Evolutionary conservation across 2,329 filamentous ascomycete genomes (phyloP), one percentile per base, ranked within the genome.

Genomic region (Alternaria triticimaculans): DNA sequence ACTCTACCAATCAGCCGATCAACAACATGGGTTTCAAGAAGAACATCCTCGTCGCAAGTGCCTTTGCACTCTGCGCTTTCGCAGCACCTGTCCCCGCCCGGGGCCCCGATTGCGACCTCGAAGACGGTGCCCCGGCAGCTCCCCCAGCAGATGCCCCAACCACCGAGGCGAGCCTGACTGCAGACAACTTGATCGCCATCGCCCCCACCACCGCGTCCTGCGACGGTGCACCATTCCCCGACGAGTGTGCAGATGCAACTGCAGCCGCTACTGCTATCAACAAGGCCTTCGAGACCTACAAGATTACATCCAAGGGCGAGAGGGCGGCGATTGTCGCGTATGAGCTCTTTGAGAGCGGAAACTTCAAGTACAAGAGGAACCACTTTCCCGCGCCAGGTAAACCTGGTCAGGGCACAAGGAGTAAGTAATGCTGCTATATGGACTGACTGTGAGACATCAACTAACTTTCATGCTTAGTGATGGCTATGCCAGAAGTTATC

Each of bases 291-390:
- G 60, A 73, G 18, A 79, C 83, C 11, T 90, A 92, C 82, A 68
- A 77, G 4, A 82, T 94, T 70, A 84, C 80, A 51, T 77, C 78
- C 33, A 80, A 81, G 21, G 86, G 84, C 21, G 87, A 91, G 70
- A 89, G 91, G 75, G 92, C 92, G 7, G 92, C 89, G 21, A 79
- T 94, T 15, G 75, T 96, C 46, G 84, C 89, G 12, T 83, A 93
- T 73, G 90, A 92, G 82, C 87, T 90, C 11, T 89, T 89, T 75
- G 93, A 96, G 82, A 88, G 87, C 2, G 88, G 61, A 21, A 85
- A 89, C 66, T 92, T 94, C 81, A 84, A 87, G 72, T 94, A 87
- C 85, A 92, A 90, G 80, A 86, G 84, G 78, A 93, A 94, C 80
- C 82, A 88, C 37, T 71, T 86, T 15, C 45, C 82, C 66, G 2